Evolutionary conservation across 208 protist species (phyloP).

Genomic region (Leptomonas pyrrhocoris): DNA sequence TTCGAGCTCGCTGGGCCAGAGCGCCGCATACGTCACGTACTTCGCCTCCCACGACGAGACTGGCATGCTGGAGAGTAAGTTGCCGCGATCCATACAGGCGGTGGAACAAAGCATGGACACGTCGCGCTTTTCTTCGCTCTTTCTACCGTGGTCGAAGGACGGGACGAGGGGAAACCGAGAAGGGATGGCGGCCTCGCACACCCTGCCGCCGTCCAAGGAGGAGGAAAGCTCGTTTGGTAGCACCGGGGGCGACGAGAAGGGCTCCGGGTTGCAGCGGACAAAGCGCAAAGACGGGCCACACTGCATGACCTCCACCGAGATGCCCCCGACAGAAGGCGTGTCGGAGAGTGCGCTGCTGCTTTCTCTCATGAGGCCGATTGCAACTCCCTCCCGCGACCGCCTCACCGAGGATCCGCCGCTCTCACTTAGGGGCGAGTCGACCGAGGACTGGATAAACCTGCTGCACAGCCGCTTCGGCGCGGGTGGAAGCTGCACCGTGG

Average conservation of each 20-base stretch:
- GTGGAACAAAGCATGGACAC: conserved; percentile 15
- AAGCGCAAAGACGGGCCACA: conserved; percentile 3
- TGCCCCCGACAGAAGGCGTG: background rate
- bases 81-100: background rate
- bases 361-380: conserved; percentile 14
- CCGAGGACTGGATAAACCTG: conserved; percentile 23
- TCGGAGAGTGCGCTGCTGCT: background rate
- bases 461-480: conserved; percentile 14
- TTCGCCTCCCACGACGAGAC: conserved; percentile 11
- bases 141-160: conserved; percentile 6
- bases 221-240: background rate
- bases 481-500: conserved; percentile 16
- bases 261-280: background rate
- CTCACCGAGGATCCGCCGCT: conserved; percentile 1
- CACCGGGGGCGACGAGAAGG: background rate
- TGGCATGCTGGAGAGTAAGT: conserved; percentile 1
- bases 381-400: background rate
- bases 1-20: conserved; percentile 3
- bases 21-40: background rate
- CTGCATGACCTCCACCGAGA: background rate
- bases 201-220: conserved; percentile 10
- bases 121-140: conserved; percentile 3
- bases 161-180: background rate
- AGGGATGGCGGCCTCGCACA: conserved; percentile 14
- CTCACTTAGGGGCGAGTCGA: conserved; percentile 8